phyloP scores from a whole-genome alignment of 257 asterid species.

The Catharanthus roseus region DNA sequence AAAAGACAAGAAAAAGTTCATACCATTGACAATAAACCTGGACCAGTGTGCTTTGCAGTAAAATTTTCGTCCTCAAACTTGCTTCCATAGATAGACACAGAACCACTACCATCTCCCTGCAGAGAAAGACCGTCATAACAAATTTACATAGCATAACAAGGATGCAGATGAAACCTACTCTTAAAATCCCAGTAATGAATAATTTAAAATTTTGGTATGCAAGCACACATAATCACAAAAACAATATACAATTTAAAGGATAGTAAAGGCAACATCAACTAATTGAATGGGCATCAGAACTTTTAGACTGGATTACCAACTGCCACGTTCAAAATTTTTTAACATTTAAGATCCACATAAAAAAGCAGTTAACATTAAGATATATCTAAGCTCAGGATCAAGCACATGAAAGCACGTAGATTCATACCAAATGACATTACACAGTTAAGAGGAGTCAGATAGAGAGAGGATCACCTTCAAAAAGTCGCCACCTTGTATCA shows the following conservation, averaged over 20 bases:
- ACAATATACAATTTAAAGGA: neutral
- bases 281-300: neutral
- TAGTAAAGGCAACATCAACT: too few species aligned
- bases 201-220: neutral
- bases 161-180: neutral
- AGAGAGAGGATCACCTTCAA: conserved; percentile 51
- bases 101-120: conserved; percentile 99
- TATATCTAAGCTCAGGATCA: neutral
- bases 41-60: conserved; percentile 94
- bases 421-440: neutral
- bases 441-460: neutral
- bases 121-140: conserved; percentile 21
- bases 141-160: neutral
- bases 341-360: neutral
- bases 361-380: neutral
- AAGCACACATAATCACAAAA: neutral
- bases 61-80: conserved; percentile 94
- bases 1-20: neutral
- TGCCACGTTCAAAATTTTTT: neutral
- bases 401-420: neutral
- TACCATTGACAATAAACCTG: conserved; percentile 95
- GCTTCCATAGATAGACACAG: conserved; percentile 84
- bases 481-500: conserved; percentile 97
- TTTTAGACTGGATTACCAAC: neutral
- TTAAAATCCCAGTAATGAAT: neutral